These are phyloP conservation scores for Chaetomium sp. DNA, from an alignment of 2,329 filamentous ascomycete species.

Conservation along the genomic window DNA sequence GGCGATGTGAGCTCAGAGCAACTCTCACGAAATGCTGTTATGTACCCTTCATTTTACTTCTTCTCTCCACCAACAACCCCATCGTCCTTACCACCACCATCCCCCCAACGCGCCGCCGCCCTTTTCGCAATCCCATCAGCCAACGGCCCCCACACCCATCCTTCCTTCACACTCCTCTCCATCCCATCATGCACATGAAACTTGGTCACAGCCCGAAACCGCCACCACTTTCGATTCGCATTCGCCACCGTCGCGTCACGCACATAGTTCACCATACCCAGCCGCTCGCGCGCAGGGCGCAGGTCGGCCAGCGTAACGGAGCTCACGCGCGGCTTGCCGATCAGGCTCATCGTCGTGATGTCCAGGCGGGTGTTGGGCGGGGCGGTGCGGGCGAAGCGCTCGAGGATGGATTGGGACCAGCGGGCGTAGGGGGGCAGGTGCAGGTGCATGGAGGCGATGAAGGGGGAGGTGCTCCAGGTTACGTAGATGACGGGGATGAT, in stretches of 20 bases:
- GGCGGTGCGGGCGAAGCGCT: conserved; percentile 46
- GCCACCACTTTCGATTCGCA: conserved; percentile 31
- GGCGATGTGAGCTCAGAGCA: no score
- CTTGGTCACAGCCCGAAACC: conserved; percentile 30
- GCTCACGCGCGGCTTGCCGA: conserved; percentile 45
- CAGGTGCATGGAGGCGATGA: conserved; percentile 66
- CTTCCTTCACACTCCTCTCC: conserved; percentile 21
- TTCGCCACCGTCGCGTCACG: conserved; percentile 24
- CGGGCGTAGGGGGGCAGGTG: conserved; percentile 61
- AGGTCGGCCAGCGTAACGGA: conserved; percentile 32
- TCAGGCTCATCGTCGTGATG: conserved; percentile 49
- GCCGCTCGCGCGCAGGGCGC: conserved; percentile 23
- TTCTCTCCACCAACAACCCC: neutral
- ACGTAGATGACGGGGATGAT: conserved; percentile 60
- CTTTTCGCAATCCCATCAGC: conserved; percentile 22
- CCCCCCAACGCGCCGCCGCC: neutral
- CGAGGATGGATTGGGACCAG: conserved; percentile 48
- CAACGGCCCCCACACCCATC: conserved; percentile 34
- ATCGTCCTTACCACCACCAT: no score
- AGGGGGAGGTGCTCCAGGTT: conserved; percentile 59
- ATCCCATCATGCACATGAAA: conserved; percentile 31
- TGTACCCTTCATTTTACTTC: neutral
- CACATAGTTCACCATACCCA: conserved; percentile 36
- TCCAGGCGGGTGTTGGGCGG: conserved; percentile 41
- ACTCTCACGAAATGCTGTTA: no score